Evolutionary conservation across 208 protist species (phyloP).

Genomic region (Crithidia brevicula): DNA sequence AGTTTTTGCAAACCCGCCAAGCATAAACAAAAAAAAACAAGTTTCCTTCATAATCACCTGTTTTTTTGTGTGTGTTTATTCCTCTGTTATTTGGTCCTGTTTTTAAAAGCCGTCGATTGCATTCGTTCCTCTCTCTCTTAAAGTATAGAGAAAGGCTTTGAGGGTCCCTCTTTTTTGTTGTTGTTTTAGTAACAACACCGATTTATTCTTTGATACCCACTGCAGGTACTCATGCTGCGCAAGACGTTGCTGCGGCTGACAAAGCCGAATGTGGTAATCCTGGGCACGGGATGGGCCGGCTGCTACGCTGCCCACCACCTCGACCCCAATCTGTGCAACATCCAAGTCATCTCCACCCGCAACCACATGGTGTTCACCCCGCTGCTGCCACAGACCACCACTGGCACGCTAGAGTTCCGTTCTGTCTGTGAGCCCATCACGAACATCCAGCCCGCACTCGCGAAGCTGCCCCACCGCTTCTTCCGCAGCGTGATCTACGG

Average conservation of each 20-base stretch:
- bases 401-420: conserved; percentile 93
- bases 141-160: too few relatives aligned
- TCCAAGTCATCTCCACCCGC: conserved; percentile 85
- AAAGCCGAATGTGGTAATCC: conserved; percentile 86
- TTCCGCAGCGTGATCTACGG: conserved; percentile 78
- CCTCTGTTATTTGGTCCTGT: too few relatives aligned
- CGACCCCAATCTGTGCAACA: conserved; percentile 81
- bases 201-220: too few relatives aligned
- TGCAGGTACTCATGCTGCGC: conserved; percentile 54
- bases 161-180: too few relatives aligned
- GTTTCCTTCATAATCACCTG: too few relatives aligned
- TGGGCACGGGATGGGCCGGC: conserved; percentile 93
- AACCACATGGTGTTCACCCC: conserved; percentile 97
- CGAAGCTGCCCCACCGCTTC: conserved; percentile 76
- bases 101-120: too few relatives aligned
- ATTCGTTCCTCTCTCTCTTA: too few relatives aligned
- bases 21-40: conserved; percentile 6
- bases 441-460: conserved; percentile 85
- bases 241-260: conserved; percentile 34
- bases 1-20: neutral
- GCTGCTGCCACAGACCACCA: conserved; percentile 91
- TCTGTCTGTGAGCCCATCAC: conserved; percentile 89
- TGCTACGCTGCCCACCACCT: conserved; percentile 78
- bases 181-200: too few relatives aligned
- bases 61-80: too few relatives aligned